Base-by-base conservation (phyloP, 192 early-diverging fungal species). In the Backusella parvicylindrica region DNA sequence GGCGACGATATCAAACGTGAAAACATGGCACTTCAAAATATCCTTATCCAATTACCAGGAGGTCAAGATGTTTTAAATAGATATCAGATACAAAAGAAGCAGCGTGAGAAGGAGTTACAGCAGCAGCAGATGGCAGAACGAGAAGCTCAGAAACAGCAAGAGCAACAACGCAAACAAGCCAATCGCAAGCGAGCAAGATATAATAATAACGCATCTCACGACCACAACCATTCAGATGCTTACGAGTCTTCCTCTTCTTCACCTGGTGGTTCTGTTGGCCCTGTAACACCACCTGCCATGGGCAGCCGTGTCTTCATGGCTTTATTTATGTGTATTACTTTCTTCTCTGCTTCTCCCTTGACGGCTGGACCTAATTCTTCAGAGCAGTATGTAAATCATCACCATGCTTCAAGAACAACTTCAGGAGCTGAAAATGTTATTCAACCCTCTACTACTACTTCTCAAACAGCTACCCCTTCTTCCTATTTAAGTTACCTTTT, bases 311-410 rank as follows among this genome's bases (percentile, higher is more conserved):
- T 86, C 13, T 81, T 87, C 56, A 89, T 89, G 88, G 88, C 88
- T 3, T 72, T 87, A 26, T 89, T 89, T 70, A 89, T 89, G 88
- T 82, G 80, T 49, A 73, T 86, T 37, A 85, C 88, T 0, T 84
- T 89, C 30, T 89, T 89, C 53, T 77, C 82, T 36, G 68, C 81
- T 2, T 82, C 81, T 11, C 81, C 81, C 28, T 64, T 82, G 8
- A 78, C 77, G 21, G 53, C 77, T 56, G 66, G 68, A n/a, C 37
- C 80, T 13, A 60, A 73, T 33, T 40, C 64, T 30, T 36, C 73
- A 50, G 73, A 76, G 56, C 36, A 77, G 15, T 64, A 71, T 38
- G 26, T 71, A 68, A 70, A 82, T 40, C 79, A 76, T 30, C 72
- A 77, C 3, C 79, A 78, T 75, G 41, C 41, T 35, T 78, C 77